Conservation (phyloP, 768 basidiomycete genomes). For the Paxillus rubicundulus region DNA sequence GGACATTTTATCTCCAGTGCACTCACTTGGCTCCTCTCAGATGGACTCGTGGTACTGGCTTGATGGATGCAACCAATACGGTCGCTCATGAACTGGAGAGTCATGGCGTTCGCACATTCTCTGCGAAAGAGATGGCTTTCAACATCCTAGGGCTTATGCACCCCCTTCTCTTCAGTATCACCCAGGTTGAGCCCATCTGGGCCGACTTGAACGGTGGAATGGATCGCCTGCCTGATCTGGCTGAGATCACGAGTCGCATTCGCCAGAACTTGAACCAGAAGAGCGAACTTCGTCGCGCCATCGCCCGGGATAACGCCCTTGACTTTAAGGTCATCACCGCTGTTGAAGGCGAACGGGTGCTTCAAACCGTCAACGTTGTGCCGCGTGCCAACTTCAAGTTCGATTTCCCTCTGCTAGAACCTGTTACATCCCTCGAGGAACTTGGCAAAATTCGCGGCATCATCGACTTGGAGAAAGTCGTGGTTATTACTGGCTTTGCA, state of each 20-base stretch:
- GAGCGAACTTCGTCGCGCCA: slow-evolving; percentile 89
- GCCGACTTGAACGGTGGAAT: slow-evolving; percentile 98
- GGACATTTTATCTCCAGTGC: neutral
- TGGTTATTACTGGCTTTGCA: slow-evolving; percentile 94
- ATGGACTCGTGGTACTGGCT: slow-evolving; percentile 97
- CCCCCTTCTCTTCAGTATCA: slow-evolving; percentile 97
- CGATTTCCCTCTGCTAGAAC: slow-evolving; percentile 87
- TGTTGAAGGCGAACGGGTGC: slow-evolving; percentile 85
- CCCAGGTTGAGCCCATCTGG: slow-evolving; percentile 99
- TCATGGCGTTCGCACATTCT: slow-evolving; percentile 95
- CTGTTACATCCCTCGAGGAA: slow-evolving; percentile 64
- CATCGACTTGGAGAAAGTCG: slow-evolving; percentile 92
- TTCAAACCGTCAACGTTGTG: slow-evolving; percentile 89
- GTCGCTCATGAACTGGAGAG: slow-evolving; percentile 93
- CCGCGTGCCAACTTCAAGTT: slow-evolving; percentile 98
- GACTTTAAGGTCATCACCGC: slow-evolving; percentile 93
- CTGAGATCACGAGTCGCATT: slow-evolving; percentile 86
- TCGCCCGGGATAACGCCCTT: slow-evolving; percentile 91
- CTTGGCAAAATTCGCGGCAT: slow-evolving; percentile 80
- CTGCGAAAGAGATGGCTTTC: slow-evolving; percentile 99
- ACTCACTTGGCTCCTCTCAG: slow-evolving; percentile 36
- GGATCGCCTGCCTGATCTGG: slow-evolving; percentile 94
- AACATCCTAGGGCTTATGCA: slow-evolving; percentile 99
- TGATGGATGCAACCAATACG: slow-evolving; percentile 94
- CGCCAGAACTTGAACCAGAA: slow-evolving; percentile 79